Evolutionary conservation across 495 filamentous ascomycete species (phyloP).

Genomic region (Penicillium arizonense): DNA sequence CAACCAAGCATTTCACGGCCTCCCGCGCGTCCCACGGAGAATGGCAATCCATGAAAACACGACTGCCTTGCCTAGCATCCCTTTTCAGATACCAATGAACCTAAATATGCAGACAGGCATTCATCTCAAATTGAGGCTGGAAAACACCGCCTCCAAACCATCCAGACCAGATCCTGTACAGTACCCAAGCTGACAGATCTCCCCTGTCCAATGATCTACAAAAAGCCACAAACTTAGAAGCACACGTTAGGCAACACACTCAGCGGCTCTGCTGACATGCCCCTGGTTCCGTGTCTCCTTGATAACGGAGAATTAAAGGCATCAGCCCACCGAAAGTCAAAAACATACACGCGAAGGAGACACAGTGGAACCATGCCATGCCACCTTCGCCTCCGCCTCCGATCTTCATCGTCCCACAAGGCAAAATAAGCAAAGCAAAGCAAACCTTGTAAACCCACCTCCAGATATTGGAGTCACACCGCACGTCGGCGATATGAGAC

Average conservation of each 20-base stretch:
- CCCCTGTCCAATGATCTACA: neutral
- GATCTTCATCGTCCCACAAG: neutral
- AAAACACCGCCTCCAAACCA: neutral
- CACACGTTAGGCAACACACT: neutral
- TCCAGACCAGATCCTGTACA: neutral
- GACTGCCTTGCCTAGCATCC: neutral
- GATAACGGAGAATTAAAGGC: neutral
- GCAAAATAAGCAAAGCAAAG: neutral
- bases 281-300: constrained; percentile 1
- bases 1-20: neutral
- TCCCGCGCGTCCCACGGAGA: neutral
- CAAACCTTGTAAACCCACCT: too few species aligned
- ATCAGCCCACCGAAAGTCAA: neutral
- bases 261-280: neutral
- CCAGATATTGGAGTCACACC: neutral
- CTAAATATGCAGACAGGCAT: neutral
- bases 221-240: neutral
- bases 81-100: neutral
- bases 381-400: neutral
- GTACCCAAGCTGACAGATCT: neutral
- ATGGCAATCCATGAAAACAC: neutral
- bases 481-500: neutral
- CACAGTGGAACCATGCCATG: too few species aligned
- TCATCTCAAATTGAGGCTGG: neutral
- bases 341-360: neutral